Evolutionary conservation across 2,329 filamentous ascomycete genomes (phyloP).

Genomic region (Colletotrichum tabaci): DNA sequence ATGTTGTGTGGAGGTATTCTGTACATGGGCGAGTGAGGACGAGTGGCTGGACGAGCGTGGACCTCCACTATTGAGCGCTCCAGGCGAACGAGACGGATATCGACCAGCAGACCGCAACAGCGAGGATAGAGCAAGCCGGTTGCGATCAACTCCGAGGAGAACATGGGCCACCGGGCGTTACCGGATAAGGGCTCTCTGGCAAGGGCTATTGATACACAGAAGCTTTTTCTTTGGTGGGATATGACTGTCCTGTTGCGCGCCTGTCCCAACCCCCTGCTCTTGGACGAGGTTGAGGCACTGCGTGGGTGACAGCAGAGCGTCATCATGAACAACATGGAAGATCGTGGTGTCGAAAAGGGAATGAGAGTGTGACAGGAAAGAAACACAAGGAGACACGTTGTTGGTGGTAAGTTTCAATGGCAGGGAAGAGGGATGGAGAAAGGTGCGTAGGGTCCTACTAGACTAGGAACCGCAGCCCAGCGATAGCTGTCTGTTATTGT

Average conservation of each 20-base stretch:
- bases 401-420: not conserved
- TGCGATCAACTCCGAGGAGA: constrained; percentile 35
- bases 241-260: not conserved
- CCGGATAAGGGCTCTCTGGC: constrained; percentile 44
- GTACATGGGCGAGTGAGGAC: constrained; percentile 4
- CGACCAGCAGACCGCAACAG: constrained; percentile 5
- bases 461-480: constrained; percentile 26
- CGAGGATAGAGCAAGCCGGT: constrained; percentile 26
- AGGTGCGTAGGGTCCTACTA: constrained; percentile 26
- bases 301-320: constrained; percentile 15
- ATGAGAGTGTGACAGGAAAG: constrained; percentile 2
- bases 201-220: constrained; percentile 46
- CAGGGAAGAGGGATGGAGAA: constrained; percentile 28
- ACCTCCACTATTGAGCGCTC: constrained; percentile 25
- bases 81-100: constrained; percentile 15
- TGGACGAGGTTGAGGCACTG: constrained; percentile 1
- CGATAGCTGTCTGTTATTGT: constrained; percentile 1
- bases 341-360: constrained; percentile 10
- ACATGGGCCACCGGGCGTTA: constrained; percentile 30
- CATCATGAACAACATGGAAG: constrained; percentile 35
- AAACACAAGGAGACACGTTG: constrained; percentile 17
- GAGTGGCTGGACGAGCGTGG: constrained; percentile 20
- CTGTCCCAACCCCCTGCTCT: not conserved
- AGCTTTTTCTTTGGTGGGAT: not conserved
- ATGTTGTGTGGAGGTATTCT: not conserved